Evolutionary conservation across 768 basidiomycete species (phyloP).

Genomic region (Trametes villosa): DNA sequence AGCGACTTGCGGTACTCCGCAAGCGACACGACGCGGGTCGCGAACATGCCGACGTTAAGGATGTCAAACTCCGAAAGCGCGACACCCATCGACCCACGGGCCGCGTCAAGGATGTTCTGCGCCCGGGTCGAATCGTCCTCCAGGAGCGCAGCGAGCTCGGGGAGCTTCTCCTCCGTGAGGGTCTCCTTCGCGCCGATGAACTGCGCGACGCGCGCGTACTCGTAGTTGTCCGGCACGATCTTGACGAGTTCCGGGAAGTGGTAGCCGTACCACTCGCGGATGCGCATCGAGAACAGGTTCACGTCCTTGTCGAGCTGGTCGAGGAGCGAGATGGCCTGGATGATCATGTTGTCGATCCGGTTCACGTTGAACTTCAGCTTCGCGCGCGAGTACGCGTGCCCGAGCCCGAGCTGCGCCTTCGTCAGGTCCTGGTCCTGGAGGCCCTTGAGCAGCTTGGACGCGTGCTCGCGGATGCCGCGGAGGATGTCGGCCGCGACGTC

Average conservation of each 20-base stretch:
- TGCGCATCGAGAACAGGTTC: constrained; percentile 97
- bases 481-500: constrained; percentile 84
- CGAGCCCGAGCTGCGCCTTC: constrained; percentile 94
- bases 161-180: constrained; percentile 77
- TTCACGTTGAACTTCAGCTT: constrained; percentile 99
- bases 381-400: constrained; percentile 96
- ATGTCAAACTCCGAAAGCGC: constrained; percentile 91
- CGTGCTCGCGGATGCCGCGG: constrained; percentile 91
- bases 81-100: constrained; percentile 93
- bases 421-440: constrained; percentile 86
- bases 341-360: constrained; percentile 98
- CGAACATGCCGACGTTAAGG: constrained; percentile 93
- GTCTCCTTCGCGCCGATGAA: constrained; percentile 91
- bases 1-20: constrained; percentile 94
- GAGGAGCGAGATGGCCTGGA: constrained; percentile 96
- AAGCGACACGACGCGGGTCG: constrained; percentile 86
- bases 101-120: constrained; percentile 93
- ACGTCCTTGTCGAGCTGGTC: constrained; percentile 99
- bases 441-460: constrained; percentile 85
- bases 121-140: constrained; percentile 86
- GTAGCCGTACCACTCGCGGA: constrained; percentile 99
- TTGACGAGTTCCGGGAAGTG: constrained; percentile 97
- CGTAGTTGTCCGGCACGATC: constrained; percentile 92
- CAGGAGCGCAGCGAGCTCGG: constrained; percentile 76
- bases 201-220: constrained; percentile 84